Evolutionary conservation across 495 filamentous ascomycete species (phyloP), one percentile per base, ranked within the genome.

Genomic region (Penicillium macrosclerotiorum): DNA sequence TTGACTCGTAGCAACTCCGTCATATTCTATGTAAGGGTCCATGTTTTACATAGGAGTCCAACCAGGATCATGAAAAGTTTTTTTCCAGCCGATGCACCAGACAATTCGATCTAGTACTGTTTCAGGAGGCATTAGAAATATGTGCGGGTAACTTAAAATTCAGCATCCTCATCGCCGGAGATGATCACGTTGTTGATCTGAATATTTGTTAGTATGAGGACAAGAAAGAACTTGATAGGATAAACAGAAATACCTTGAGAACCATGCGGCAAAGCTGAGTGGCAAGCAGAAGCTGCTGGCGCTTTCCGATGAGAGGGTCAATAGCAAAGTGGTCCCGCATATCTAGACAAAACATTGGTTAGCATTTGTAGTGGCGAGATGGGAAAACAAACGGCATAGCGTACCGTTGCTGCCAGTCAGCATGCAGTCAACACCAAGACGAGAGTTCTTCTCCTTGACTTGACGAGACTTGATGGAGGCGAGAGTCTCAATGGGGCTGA

Each of bases 261-360:
- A 99, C 93, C 93, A 99, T 99, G 45, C 93, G 84, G 75, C 94
- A 97, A 20, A 99, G 80, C 73, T 99, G 93, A 14, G 93, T 97
- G 12, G 93, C 93, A 40, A 99, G 78, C 65, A 96, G 77, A 46
- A 99, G 79, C 71, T 99, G 93, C 74, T 95, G 90, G 62, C 89
- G 82, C 78, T 99, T 99, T 48, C 91, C 90, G 60, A 99, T 97
- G 46, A 99, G 73, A 22, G 93, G 93, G 58, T 99, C 93, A 59
- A 99, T 96, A 45, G 96, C 94, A 69, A 97, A 97, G 51, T 92
- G 86, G 63, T 96, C 81, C 66, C 85, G 85, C 93, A 97, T 97
- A 69, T 96, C 86, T 84, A 45, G 24, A 51, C 12, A 40, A 44
- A 42, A 55, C 12, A 1, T 20, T 5, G 8, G 34, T 48, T 47